Percentiles rank a stretch among this genome's conserved stretches.
phyloP scores from a whole-genome alignment of 257 asterid species.

The Nyctanthes arbortristis region DNA sequence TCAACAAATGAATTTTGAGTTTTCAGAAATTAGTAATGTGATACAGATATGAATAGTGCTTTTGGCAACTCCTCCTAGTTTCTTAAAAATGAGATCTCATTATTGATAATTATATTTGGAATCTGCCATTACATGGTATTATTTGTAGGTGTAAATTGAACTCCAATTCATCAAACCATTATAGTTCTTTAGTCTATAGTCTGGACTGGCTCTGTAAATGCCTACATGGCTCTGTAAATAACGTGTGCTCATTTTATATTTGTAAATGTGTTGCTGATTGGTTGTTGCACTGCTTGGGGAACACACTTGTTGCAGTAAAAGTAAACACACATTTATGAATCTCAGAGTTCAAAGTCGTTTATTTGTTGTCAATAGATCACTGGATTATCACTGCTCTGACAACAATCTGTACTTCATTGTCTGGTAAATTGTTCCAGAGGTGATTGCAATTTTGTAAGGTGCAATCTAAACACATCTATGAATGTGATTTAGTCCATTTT shows the following conservation, averaged over 20 bases:
- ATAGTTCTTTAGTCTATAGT: too few relatives aligned
- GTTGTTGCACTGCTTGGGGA: neutral
- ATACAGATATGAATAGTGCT: neutral
- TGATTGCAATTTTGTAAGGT: neutral
- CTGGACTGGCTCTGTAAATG: neutral
- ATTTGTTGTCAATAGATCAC: too few relatives aligned
- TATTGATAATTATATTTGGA: too few relatives aligned
- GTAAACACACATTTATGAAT: neutral
- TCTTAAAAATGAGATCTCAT: neutral
- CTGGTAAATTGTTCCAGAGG: neutral
- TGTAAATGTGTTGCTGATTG: neutral
- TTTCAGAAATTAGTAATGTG: neutral
- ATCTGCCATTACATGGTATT: neutral
- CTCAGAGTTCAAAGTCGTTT: neutral
- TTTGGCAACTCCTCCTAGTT: neutral
- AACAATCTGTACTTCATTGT: too few relatives aligned
- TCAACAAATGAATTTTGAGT: neutral
- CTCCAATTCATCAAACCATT: neutral
- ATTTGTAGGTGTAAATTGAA: neutral
- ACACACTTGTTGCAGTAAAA: neutral
- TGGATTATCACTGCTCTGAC: too few relatives aligned
- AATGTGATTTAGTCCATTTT: neutral
- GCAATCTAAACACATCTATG: conserved; percentile 2
- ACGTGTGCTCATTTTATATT: neutral
- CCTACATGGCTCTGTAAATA: too few relatives aligned